These are phyloP conservation scores for Tilletia caries DNA, from an alignment of 1,284 basidiomycete species.

Conservation along the genomic window DNA sequence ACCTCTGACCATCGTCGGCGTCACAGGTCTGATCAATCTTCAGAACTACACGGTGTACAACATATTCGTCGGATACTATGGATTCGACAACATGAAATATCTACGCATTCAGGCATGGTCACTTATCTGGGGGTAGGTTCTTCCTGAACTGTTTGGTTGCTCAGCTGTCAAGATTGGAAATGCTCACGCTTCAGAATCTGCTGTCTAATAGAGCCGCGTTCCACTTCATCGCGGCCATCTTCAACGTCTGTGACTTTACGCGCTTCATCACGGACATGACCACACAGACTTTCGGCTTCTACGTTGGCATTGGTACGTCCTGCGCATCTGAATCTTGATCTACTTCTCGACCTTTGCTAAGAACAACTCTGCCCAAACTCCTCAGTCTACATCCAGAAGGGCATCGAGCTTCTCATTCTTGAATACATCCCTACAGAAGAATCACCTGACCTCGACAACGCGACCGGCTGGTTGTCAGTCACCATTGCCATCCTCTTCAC, in stretches of 20 bases:
- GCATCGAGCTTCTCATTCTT: slow-evolving; percentile 55
- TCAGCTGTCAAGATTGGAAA: too few relatives aligned
- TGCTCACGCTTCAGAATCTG: too few relatives aligned
- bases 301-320: slow-evolving; percentile 39
- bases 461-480: slow-evolving; percentile 56
- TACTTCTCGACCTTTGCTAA: too few relatives aligned
- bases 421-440: slow-evolving; percentile 45
- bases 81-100: slow-evolving; percentile 38
- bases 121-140: slow-evolving; percentile 70
- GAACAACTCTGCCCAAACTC: too few relatives aligned
- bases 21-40: slow-evolving; percentile 68
- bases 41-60: slow-evolving; percentile 52
- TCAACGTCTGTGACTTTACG: slow-evolving; percentile 63
- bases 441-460: slow-evolving; percentile 37
- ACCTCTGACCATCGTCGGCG: slow-evolving; percentile 86
- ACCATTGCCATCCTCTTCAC: slow-evolving; percentile 56
- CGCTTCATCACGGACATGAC: slow-evolving; percentile 66
- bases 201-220: slow-evolving; percentile 76
- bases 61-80: slow-evolving; percentile 47
- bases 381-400: slow-evolving; percentile 56
- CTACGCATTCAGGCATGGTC: slow-evolving; percentile 64
- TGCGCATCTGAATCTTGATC: too few relatives aligned
- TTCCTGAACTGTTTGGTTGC: too few relatives aligned
- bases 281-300: slow-evolving; percentile 87
- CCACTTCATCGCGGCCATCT: slow-evolving; percentile 79